Conservation (phyloP, 257 asterid genomes). For the Solanum virginianum region DNA sequence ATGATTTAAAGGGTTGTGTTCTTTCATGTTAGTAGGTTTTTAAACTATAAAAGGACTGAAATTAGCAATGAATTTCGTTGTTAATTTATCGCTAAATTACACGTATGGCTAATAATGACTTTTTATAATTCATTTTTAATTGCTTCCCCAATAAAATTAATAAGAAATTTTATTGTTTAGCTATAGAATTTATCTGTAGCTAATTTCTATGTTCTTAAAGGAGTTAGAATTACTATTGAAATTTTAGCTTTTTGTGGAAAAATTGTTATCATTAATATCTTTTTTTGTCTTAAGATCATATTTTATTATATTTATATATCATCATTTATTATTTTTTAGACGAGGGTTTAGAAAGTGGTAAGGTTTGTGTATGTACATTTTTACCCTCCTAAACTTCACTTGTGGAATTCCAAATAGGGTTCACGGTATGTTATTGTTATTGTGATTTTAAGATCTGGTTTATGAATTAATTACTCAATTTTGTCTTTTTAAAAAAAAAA, state of each 20-base stretch:
- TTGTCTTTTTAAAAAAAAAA: neutral
- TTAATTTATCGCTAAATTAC: neutral
- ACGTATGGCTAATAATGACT: neutral
- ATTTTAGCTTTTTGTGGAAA: neutral
- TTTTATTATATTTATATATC: too few relatives aligned
- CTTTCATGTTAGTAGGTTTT: neutral
- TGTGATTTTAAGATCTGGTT: too few relatives aligned
- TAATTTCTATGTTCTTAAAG: neutral
- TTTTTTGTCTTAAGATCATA: neutral
- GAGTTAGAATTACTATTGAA: neutral
- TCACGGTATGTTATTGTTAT: too few relatives aligned
- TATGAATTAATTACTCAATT: neutral
- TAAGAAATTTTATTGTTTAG: neutral
- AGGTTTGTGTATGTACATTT: too few relatives aligned
- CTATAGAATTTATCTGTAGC: accelerated
- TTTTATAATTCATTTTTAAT: neutral
- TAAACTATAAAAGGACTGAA: neutral
- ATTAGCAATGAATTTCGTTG: neutral
- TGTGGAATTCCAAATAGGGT: too few relatives aligned
- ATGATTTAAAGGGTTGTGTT: neutral
- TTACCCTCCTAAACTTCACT: too few relatives aligned
- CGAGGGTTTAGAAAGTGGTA: too few relatives aligned
- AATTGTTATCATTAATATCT: neutral
- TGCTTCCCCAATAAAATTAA: neutral
- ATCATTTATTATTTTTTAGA: too few relatives aligned